Base-by-base conservation (phyloP, 2,329 filamentous ascomycete genomes). In the Fragosphaeria purpurea region DNA sequence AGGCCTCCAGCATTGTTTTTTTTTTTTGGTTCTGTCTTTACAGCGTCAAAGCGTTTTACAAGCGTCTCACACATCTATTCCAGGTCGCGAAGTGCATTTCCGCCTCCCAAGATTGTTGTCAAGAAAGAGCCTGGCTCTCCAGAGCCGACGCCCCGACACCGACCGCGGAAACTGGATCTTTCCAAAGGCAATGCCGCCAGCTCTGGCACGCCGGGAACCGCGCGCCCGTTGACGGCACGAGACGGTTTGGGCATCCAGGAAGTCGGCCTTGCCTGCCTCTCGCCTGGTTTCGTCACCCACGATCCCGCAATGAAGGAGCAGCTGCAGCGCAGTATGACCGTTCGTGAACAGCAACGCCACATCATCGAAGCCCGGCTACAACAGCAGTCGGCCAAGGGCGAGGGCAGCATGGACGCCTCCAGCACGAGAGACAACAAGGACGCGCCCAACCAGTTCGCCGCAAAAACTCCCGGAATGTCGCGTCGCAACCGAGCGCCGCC, bases 231-330 rank as follows among this genome's bases (percentile, higher is more conserved):
- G 67, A 93, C 88, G 7, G 84, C 83, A 31, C 80, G 88, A 58
- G 88, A 94, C 52, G 76, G 83, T 30, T 71, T 93, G 39, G 86
- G 78, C 41, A 91, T 97, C 62, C 89, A 95, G 61, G 88, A 96
- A 67, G 86, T 97, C 32, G 93, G 93, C 52, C 76, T 97, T 51
- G 91, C 91, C 41, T 98, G 93, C 62, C 74, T 98, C 50, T 97
- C 93, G 2, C 93, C 93, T 0, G 93, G 93, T 49, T 97, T 98
- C 62, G 83, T 94, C 58, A 97, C 93, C 12, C 87, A 97, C 60
- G 89, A 98, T 67, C 91, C 93, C n/a, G 79, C 86, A 22, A 94
- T 96, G 88, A 85, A 93, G 63, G 88, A 95, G 67, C 90, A 97
- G 67, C 73, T 98, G 48, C 89, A 97, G 68, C 82, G 91, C 59